These are phyloP conservation scores for Cladosporium sp. DNA, from an alignment of 2,329 filamentous ascomycete species.

Conservation along the genomic window DNA sequence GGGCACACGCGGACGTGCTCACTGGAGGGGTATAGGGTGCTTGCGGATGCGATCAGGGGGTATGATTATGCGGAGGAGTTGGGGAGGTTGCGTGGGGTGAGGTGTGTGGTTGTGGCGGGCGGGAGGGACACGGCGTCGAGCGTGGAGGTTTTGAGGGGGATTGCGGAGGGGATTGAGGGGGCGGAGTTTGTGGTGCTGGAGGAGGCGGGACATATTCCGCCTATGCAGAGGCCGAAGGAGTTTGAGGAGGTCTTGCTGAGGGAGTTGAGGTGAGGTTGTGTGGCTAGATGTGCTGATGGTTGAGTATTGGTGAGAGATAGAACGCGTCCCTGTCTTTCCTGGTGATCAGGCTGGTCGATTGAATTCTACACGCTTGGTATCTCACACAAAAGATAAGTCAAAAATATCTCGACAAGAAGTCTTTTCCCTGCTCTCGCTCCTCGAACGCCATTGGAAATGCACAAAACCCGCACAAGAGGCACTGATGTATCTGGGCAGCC, in stretches of 20 bases:
- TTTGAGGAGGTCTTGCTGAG: slow-evolving; percentile 21
- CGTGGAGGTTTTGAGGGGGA: slow-evolving; percentile 17
- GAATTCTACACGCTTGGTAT: slow-evolving; percentile 9
- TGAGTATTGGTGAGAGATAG: neutral
- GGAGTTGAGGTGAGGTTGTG: slow-evolving; percentile 13
- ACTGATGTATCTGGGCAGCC: neutral
- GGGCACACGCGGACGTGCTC: slow-evolving; percentile 19
- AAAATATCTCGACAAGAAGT: neutral
- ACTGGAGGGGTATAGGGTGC: slow-evolving; percentile 21
- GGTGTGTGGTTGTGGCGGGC: slow-evolving; percentile 20
- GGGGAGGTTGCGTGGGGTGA: slow-evolving; percentile 12
- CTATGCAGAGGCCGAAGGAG: slow-evolving; percentile 22
- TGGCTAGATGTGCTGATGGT: neutral
- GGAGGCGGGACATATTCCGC: slow-evolving; percentile 25
- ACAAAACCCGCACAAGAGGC: neutral
- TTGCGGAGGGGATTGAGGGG: slow-evolving; percentile 17
- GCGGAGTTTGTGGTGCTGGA: slow-evolving; percentile 20
- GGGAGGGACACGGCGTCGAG: slow-evolving; percentile 20
- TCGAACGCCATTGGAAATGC: slow-evolving; percentile 5
- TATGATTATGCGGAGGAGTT: slow-evolving; percentile 23
- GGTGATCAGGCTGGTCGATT: neutral
- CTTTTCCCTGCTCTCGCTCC: slow-evolving; percentile 3
- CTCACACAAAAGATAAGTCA: slow-evolving; percentile 7
- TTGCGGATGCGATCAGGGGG: slow-evolving; percentile 23
- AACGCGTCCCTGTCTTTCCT: neutral